phyloP scores from a whole-genome alignment of 768 basidiomycete species.

The Suillus placidus region DNA sequence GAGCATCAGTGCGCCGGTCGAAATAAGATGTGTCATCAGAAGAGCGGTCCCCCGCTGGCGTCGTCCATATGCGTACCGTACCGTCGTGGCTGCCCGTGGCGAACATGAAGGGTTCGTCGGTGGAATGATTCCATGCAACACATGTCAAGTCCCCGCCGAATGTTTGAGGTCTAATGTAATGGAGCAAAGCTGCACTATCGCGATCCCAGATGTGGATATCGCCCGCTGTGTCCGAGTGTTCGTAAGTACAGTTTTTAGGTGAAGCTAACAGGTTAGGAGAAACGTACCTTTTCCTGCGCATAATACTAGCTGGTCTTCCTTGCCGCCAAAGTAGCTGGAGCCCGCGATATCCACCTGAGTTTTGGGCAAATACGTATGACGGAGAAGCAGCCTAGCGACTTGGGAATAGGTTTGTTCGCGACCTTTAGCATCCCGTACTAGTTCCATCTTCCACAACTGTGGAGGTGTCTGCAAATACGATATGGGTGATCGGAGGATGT shows the following conservation, averaged over 20 bases:
- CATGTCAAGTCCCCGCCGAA: constrained; percentile 75
- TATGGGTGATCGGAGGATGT: constrained; percentile 7
- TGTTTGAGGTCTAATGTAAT: constrained; percentile 65
- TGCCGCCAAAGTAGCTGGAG: constrained; percentile 81
- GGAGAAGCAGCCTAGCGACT: constrained; percentile 37
- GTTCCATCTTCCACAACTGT: constrained; percentile 74
- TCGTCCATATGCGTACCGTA: constrained; percentile 72
- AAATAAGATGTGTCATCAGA: constrained; percentile 29
- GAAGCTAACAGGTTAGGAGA: background rate
- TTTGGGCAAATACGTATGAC: constrained; percentile 78
- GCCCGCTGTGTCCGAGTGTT: constrained; percentile 53
- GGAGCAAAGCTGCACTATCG: constrained; percentile 73
- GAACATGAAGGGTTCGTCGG: constrained; percentile 52
- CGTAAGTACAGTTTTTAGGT: constrained; percentile 3
- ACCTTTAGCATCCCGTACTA: constrained; percentile 51
- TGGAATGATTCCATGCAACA: constrained; percentile 76
- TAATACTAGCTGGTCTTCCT: constrained; percentile 75
- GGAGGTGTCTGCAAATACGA: constrained; percentile 58
- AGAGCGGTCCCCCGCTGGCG: constrained; percentile 30
- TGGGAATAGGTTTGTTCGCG: constrained; percentile 39
- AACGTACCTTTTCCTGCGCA: constrained; percentile 72
- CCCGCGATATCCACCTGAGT: constrained; percentile 73
- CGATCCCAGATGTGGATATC: constrained; percentile 88
- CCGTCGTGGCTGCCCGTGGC: constrained; percentile 82
- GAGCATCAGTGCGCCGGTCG: constrained; percentile 26